Conservation (phyloP, 202 grass and related monocot species). For the Cymbopogon flexuosus region DNA sequence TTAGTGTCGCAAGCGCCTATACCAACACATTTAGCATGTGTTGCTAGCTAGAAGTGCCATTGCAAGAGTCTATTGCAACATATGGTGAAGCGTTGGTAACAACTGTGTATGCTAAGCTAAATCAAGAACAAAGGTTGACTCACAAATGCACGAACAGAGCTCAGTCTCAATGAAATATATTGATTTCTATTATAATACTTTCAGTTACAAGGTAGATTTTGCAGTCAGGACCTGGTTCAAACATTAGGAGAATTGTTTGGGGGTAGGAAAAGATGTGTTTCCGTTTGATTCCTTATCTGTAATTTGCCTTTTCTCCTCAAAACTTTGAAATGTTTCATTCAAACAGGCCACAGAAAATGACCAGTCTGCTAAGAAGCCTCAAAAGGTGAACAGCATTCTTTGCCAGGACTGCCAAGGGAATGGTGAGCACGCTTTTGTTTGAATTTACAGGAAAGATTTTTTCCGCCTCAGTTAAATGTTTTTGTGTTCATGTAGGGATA, state of each 20-base stretch:
- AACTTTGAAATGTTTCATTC: slow-evolving; percentile 15
- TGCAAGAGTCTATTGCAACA: too few relatives aligned
- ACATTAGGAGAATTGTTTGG: background rate
- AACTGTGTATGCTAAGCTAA: too few relatives aligned
- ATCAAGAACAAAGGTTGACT: too few relatives aligned
- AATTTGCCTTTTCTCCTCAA: background rate
- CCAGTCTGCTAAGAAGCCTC: slow-evolving; percentile 32
- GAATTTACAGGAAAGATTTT: background rate
- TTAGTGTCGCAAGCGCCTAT: too few relatives aligned
- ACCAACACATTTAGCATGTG: too few relatives aligned
- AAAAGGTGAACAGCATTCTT: slow-evolving; percentile 44
- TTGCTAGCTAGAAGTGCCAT: too few relatives aligned
- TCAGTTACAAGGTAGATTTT: too few relatives aligned
- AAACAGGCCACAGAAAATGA: slow-evolving; percentile 50
- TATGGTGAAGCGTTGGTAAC: too few relatives aligned
- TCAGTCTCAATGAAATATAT: too few relatives aligned
- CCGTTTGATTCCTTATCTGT: background rate
- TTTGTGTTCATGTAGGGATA: background rate
- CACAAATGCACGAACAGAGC: too few relatives aligned
- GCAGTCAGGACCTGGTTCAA: too few relatives aligned
- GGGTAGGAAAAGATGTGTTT: background rate
- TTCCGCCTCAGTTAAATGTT: background rate
- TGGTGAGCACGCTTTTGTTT: slow-evolving; percentile 33
- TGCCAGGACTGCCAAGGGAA: slow-evolving; percentile 56
- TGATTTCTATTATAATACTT: too few relatives aligned